Evolutionary conservation across 2,329 filamentous ascomycete species (phyloP).

Genomic region (Aspergillus carbonarius): DNA sequence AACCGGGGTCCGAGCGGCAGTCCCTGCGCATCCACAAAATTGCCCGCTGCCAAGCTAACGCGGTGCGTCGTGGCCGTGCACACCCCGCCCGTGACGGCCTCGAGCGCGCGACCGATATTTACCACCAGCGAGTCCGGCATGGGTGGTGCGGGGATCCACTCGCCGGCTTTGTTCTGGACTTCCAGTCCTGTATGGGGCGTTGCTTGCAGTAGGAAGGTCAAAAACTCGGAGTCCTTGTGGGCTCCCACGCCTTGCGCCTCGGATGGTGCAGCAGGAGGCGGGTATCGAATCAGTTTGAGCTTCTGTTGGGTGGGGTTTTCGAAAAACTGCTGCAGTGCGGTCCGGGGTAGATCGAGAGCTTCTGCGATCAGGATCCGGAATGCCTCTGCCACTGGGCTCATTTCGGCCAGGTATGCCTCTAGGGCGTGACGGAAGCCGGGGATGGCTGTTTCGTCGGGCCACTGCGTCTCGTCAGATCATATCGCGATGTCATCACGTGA

Average conservation of each 20-base stretch:
- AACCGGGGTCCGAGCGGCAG: conserved; percentile 32
- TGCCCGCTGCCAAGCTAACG: conserved; percentile 28
- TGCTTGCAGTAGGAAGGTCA: conserved; percentile 51
- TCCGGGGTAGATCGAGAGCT: conserved; percentile 30
- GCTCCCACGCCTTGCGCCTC: conserved; percentile 44
- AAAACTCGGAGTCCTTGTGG: conserved; percentile 52
- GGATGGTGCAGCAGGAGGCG: conserved; percentile 28
- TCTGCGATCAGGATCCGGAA: conserved; percentile 36
- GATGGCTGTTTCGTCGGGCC: conserved; percentile 33
- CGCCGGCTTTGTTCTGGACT: conserved; percentile 48
- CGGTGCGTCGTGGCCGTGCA: conserved; percentile 40
- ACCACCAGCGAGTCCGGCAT: conserved; percentile 49
- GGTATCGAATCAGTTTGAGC: conserved; percentile 47
- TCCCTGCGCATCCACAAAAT: conserved; percentile 27
- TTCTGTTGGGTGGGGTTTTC: conserved; percentile 37
- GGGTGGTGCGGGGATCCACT: conserved; percentile 48
- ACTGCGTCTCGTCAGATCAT: conserved; percentile 20
- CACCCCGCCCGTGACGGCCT: conserved; percentile 36
- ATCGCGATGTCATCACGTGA: neutral
- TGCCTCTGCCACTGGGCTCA: conserved; percentile 24
- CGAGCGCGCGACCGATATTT: conserved; percentile 46
- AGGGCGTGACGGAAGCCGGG: conserved; percentile 33
- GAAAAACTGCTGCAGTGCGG: conserved; percentile 33
- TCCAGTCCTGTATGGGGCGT: conserved; percentile 46
- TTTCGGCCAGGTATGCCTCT: conserved; percentile 31